These are phyloP conservation scores for Tetrahymena elliotti DNA, from an alignment of 73 alveolate species.

Conservation along the genomic window DNA sequence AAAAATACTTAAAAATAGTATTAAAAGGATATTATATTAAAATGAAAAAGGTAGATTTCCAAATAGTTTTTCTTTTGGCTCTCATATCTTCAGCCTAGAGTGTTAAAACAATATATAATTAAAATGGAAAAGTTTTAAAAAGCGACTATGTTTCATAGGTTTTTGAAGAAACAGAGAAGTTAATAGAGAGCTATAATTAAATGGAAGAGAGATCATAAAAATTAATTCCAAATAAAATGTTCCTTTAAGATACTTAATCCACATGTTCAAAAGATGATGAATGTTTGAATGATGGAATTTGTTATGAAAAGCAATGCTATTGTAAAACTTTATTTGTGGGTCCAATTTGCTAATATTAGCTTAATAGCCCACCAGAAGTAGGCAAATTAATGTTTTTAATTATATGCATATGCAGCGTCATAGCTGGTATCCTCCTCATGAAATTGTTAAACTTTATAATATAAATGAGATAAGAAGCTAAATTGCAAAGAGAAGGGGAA, in stretches of 20 bases:
- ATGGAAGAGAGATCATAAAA: background rate
- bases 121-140: background rate
- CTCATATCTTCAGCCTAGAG: background rate
- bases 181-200: background rate
- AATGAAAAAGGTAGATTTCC: background rate
- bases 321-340: background rate
- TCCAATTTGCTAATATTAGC: background rate
- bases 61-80: background rate
- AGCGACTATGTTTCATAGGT: background rate
- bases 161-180: background rate
- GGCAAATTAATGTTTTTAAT: background rate
- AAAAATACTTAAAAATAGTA: no score
- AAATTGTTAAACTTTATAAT: background rate
- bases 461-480: background rate
- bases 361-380: background rate
- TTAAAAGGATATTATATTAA: no score
- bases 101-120: background rate
- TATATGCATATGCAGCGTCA: background rate
- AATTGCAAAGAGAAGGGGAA: background rate
- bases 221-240: background rate
- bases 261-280: background rate
- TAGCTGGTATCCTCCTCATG: background rate
- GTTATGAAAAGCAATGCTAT: background rate
- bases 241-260: background rate
- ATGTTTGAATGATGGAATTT: background rate